Percentiles rank a stretch among this genome's conserved stretches.
phyloP scores from a whole-genome alignment of 345 rosid species.

The Hibiscus syriacus region DNA sequence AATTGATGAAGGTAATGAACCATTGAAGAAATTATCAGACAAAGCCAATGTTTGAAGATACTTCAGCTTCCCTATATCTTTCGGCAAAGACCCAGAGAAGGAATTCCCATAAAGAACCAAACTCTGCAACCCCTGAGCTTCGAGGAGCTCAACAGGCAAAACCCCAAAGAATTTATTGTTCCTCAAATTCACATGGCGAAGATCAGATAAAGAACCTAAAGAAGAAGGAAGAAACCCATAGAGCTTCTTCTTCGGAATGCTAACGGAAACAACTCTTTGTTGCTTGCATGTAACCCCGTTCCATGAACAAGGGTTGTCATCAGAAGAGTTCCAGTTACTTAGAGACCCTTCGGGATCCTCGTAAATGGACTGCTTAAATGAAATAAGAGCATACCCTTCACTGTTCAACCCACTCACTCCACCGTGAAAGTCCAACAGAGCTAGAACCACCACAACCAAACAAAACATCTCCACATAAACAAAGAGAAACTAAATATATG shows the following conservation, averaged over 20 bases:
- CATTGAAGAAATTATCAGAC: constrained; percentile 76
- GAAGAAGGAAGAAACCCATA: constrained; percentile 72
- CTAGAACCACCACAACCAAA: constrained; percentile 18
- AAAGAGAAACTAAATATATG: constrained; percentile 5
- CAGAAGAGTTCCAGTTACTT: constrained; percentile 76
- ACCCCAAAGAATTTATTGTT: constrained; percentile 63
- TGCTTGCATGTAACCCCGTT: constrained; percentile 93
- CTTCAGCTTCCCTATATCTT: constrained; percentile 61
- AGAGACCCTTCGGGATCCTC: constrained; percentile 84
- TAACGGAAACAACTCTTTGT: constrained; percentile 63
- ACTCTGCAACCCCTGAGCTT: constrained; percentile 78
- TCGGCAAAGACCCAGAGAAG: constrained; percentile 69
- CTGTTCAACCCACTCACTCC: constrained; percentile 30
- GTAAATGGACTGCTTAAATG: constrained; percentile 56
- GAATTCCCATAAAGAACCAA: constrained; percentile 89
- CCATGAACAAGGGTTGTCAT: constrained; percentile 76
- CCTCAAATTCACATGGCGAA: constrained; percentile 85
- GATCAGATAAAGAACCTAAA: constrained; percentile 70
- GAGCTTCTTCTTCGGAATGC: constrained; percentile 83
- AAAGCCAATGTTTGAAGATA: constrained; percentile 79
- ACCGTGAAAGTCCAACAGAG: constrained; percentile 27
- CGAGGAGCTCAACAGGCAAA: constrained; percentile 64
- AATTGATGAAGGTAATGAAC: constrained; percentile 61
- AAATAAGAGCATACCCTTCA: constrained; percentile 73
- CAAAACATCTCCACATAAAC: constrained; percentile 21